These are phyloP conservation scores for Fusarium brevicatenulatum DNA, from an alignment of 2,329 filamentous ascomycete species.

Conservation along the genomic window DNA sequence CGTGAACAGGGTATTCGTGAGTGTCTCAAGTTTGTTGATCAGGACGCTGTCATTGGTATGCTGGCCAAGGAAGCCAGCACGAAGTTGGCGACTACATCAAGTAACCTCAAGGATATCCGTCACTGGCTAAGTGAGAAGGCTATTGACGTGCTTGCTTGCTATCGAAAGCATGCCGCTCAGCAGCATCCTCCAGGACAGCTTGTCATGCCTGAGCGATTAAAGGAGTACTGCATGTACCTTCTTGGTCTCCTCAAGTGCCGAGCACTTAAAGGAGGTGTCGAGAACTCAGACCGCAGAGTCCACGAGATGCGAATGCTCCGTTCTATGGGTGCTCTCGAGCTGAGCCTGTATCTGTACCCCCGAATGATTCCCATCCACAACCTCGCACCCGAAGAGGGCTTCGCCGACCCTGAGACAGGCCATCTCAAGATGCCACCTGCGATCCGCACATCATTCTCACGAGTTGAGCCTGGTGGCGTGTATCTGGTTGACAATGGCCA, in stretches of 20 bases:
- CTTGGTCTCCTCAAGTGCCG: constrained; percentile 89
- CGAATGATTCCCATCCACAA: constrained; percentile 93
- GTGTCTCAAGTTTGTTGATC: constrained; percentile 91
- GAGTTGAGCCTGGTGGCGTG: constrained; percentile 90
- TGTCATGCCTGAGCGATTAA: constrained; percentile 93
- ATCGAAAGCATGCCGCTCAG: constrained; percentile 88
- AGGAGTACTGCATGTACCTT: constrained; percentile 97
- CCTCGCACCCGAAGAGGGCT: constrained; percentile 86
- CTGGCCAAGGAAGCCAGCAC: constrained; percentile 93
- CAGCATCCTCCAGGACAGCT: constrained; percentile 92
- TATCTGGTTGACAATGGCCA: constrained; percentile 98
- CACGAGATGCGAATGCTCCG: constrained; percentile 93
- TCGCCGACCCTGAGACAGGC: constrained; percentile 86
- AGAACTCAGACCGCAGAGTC: constrained; percentile 88
- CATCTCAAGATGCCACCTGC: constrained; percentile 85
- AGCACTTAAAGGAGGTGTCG: constrained; percentile 91
- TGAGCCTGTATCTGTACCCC: constrained; percentile 93
- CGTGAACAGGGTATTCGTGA: constrained; percentile 73
- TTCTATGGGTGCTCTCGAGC: constrained; percentile 84
- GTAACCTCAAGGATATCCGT: constrained; percentile 84
- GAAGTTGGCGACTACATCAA: constrained; percentile 77
- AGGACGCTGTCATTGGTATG: constrained; percentile 89
- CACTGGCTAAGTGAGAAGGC: constrained; percentile 87
- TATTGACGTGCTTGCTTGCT: constrained; percentile 89
- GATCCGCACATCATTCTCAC: constrained; percentile 84